phyloP scores from a whole-genome alignment of 768 basidiomycete species.

The Lactarius akahatsu region DNA sequence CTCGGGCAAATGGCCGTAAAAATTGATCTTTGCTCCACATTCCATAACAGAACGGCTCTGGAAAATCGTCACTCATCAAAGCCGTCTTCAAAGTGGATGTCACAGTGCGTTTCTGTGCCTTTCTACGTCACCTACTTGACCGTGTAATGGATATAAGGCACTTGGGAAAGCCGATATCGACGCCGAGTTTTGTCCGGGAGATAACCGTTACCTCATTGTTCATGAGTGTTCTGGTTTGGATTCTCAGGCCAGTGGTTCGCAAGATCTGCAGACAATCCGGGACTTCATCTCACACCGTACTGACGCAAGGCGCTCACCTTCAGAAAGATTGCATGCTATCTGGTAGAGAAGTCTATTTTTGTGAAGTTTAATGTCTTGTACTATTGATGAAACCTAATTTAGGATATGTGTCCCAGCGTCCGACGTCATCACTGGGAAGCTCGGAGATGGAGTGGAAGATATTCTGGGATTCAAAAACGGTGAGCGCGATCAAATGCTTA shows the following conservation, averaged over 20 bases:
- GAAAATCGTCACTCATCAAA: constrained; percentile 16
- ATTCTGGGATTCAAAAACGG: constrained; percentile 1
- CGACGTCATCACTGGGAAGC: neutral
- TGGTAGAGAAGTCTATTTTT: constrained; percentile 8
- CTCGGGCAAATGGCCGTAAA: neutral
- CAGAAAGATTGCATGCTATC: constrained; percentile 11
- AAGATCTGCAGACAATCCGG: constrained; percentile 8
- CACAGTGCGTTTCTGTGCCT: neutral
- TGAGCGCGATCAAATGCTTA: neutral
- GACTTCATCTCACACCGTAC: neutral
- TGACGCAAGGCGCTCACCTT: neutral
- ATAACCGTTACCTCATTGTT: constrained; percentile 11
- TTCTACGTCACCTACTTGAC: neutral
- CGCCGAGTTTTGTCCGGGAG: neutral
- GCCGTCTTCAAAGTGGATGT: constrained; percentile 13
- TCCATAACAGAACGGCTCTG: neutral
- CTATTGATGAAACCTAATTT: neutral
- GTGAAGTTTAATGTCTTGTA: neutral
- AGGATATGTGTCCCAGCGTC: neutral
- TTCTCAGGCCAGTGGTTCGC: neutral
- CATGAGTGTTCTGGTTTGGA: constrained; percentile 14
- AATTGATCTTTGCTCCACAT: no score
- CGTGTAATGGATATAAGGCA: neutral
- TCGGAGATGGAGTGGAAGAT: neutral
- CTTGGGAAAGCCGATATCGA: neutral